Evolutionary conservation across 768 basidiomycete species (phyloP).

Genomic region (Termitomyces eurrhizus): DNA sequence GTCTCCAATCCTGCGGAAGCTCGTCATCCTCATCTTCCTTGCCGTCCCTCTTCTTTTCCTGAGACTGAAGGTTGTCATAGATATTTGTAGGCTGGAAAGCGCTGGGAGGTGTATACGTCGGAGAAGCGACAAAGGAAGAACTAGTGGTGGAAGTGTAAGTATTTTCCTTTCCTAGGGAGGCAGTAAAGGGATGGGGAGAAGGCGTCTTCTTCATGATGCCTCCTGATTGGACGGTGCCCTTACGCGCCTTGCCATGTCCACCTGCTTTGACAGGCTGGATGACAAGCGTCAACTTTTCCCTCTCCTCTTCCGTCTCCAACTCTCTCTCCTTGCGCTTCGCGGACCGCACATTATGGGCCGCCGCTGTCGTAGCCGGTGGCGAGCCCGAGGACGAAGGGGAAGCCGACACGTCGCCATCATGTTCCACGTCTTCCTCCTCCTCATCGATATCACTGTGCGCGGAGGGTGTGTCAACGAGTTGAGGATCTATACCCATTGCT

Average conservation of each 20-base stretch:
- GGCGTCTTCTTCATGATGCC: conserved; percentile 63
- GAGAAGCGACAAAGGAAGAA: conserved; percentile 8
- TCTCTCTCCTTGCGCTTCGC: conserved; percentile 11
- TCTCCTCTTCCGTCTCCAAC: conserved; percentile 23
- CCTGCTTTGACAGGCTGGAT: conserved; percentile 54
- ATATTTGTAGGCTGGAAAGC: conserved; percentile 16
- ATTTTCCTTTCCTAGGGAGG: conserved; percentile 26
- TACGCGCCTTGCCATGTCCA: conserved; percentile 57
- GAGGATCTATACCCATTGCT: conserved; percentile 59
- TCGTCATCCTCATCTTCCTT: conserved; percentile 47
- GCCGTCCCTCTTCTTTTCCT: conserved; percentile 13
- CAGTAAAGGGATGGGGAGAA: conserved; percentile 18
- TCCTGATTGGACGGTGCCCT: conserved; percentile 69
- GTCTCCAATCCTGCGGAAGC: conserved; percentile 77
- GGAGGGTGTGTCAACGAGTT: conserved; percentile 67
- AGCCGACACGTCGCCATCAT: conserved; percentile 14
- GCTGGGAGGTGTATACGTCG: conserved; percentile 16
- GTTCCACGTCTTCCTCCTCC: conserved; percentile 25
- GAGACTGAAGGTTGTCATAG: conserved; percentile 2
- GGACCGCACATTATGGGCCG: conserved; percentile 7
- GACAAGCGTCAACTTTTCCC: conserved; percentile 38
- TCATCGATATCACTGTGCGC: conserved; percentile 34
- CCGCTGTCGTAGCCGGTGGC: conserved; percentile 8
- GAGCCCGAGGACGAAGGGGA: conserved; percentile 14
- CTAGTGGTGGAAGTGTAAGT: conserved; percentile 23